These are phyloP conservation scores for Aegilops tauschii DNA, from an alignment of 176 grass and related monocot genomes.

Conservation along the genomic window DNA sequence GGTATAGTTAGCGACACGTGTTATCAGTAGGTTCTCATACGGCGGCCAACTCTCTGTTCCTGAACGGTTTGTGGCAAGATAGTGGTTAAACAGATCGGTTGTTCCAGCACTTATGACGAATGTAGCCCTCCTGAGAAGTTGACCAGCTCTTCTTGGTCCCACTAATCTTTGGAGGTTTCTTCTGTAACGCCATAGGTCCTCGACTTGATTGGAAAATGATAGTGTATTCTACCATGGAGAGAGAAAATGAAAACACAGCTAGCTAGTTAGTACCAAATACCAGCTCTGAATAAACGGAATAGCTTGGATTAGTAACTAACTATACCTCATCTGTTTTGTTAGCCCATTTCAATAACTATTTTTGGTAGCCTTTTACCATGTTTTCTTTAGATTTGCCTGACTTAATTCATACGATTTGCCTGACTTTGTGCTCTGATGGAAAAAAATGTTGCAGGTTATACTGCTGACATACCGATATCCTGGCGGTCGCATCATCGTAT, in stretches of 20 bases:
- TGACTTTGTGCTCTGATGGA: neutral
- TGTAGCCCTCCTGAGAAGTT: slow-evolving; percentile 41
- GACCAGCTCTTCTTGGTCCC: slow-evolving; percentile 38
- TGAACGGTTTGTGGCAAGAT: slow-evolving; percentile 34
- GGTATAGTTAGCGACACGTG: slow-evolving; percentile 44
- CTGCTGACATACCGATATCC: slow-evolving; percentile 39
- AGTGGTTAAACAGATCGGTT: slow-evolving; percentile 45
- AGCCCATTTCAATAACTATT: neutral
- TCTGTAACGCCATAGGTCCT: slow-evolving; percentile 54
- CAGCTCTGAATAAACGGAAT: neutral
- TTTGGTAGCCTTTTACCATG: neutral
- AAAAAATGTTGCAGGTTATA: slow-evolving; percentile 10
- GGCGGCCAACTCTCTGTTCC: slow-evolving; percentile 18
- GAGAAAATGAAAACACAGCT: neutral
- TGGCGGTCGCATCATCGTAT: slow-evolving; percentile 59
- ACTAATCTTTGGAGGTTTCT: slow-evolving; percentile 35
- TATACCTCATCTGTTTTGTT: neutral
- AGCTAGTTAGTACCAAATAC: slow-evolving; percentile 3
- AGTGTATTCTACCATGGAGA: slow-evolving; percentile 40
- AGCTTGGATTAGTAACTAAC: neutral
- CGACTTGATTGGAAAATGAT: slow-evolving; percentile 55
- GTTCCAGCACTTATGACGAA: slow-evolving; percentile 60
- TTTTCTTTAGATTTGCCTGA: neutral
- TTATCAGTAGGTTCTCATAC: slow-evolving; percentile 50
- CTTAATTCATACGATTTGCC: neutral